Conservation (phyloP, 1,284 basidiomycete genomes). For the Fomitopsis palustris region DNA sequence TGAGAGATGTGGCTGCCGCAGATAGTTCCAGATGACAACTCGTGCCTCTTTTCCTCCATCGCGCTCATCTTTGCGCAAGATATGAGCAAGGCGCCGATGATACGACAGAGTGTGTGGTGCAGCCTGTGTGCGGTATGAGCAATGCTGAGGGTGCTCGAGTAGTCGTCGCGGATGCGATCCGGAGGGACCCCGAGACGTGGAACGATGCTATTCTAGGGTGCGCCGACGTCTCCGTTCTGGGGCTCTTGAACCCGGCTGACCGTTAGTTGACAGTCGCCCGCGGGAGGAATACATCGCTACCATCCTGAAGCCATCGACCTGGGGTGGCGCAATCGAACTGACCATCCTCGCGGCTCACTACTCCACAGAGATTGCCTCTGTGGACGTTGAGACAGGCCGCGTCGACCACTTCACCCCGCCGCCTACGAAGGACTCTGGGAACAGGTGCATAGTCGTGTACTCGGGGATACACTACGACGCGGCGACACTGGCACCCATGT, state of each 20-base stretch:
- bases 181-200: slow-evolving; percentile 66
- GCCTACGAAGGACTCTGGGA: slow-evolving; percentile 28
- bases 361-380: slow-evolving; percentile 80
- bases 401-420: slow-evolving; percentile 78
- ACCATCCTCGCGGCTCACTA: slow-evolving; percentile 80
- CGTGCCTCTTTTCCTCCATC: slow-evolving; percentile 86
- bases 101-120: slow-evolving; percentile 58
- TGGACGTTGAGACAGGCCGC: slow-evolving; percentile 92
- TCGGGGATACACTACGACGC: slow-evolving; percentile 96
- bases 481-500: slow-evolving; percentile 74
- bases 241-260: slow-evolving; percentile 1
- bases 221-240: slow-evolving; percentile 19
- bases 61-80: slow-evolving; percentile 84
- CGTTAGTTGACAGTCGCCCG: slow-evolving; percentile 56
- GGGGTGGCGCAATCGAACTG: slow-evolving; percentile 94
- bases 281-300: slow-evolving; percentile 76
- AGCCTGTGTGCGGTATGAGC: neutral
- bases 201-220: slow-evolving; percentile 84
- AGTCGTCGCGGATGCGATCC: slow-evolving; percentile 85
- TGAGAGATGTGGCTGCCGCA: slow-evolving; percentile 27
- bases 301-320: slow-evolving; percentile 76
- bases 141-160: slow-evolving; percentile 6
- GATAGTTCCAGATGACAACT: slow-evolving; percentile 91
- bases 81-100: slow-evolving; percentile 57
- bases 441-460: slow-evolving; percentile 73